A percentile compares a stretch with the other conserved stretches of the same genome.
These are phyloP conservation scores for Yarrowia sp. DNA, from an alignment of 805 yeast species.

Conservation along the genomic window DNA sequence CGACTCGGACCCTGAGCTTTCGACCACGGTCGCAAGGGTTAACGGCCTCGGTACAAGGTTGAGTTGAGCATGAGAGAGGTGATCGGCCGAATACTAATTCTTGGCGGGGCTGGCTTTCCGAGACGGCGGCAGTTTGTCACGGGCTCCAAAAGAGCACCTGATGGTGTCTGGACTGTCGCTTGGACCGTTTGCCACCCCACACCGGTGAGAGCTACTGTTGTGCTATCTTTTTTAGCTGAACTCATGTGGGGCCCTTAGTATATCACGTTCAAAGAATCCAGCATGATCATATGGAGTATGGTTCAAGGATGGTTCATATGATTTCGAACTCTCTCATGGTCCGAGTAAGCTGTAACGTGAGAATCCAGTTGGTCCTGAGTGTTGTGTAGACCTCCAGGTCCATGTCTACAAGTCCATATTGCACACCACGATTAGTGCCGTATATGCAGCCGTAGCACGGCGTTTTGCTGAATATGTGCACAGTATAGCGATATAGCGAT, in stretches of 20 bases:
- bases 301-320: no score
- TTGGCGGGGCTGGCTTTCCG: slow-evolving; percentile 9
- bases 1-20: slow-evolving; percentile 15
- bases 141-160: neutral
- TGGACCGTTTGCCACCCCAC: slow-evolving; percentile 15
- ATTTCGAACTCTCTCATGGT: slow-evolving; percentile 1
- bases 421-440: neutral
- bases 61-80: slow-evolving; percentile 11
- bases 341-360: slow-evolving; percentile 15
- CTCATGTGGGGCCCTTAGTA: no score
- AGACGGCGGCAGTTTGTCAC: neutral
- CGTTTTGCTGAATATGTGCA: neutral
- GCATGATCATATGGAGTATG: no score
- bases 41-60: slow-evolving; percentile 30
- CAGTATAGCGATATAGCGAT: no score
- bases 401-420: no score
- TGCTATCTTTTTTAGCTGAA: no score
- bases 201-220: neutral
- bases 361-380: no score
- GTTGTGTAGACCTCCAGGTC: no score
- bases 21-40: slow-evolving; percentile 13
- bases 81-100: neutral
- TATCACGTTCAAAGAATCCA: no score
- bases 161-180: neutral
- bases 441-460: slow-evolving; percentile 22